Conservation (phyloP, 106 monocot species). For the Dendrobium chrysotoxum region DNA sequence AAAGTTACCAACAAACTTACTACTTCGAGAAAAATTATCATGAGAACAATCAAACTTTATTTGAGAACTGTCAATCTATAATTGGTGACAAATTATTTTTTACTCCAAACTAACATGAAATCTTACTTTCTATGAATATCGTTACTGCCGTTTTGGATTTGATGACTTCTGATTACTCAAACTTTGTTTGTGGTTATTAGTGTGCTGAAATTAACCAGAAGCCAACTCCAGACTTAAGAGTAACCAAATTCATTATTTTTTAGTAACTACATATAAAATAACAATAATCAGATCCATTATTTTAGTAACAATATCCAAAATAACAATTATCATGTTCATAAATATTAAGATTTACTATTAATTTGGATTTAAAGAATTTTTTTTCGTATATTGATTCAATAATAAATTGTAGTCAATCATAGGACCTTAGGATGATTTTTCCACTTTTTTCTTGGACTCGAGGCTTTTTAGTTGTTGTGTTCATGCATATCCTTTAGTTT, state of each 20-base stretch:
- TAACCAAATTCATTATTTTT: background rate
- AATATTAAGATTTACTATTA: background rate
- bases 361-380: background rate
- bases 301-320: background rate
- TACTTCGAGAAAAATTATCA: conserved; percentile 59
- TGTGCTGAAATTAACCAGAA: background rate
- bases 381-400: background rate
- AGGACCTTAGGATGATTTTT: background rate
- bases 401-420: background rate
- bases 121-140: background rate
- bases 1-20: conserved; percentile 48
- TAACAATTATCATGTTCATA: background rate
- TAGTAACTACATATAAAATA: background rate
- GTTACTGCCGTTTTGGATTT: background rate
- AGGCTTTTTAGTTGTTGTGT: background rate
- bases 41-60: conserved; percentile 75
- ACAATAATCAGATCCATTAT: background rate
- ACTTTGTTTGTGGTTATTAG: background rate
- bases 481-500: background rate
- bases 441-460: background rate
- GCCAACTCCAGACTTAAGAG: background rate
- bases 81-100: background rate
- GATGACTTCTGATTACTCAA: background rate
- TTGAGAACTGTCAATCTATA: background rate
- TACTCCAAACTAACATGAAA: background rate